Base-by-base conservation (phyloP, 805 yeast species). In the Yamadazyma nakazawae region DNA sequence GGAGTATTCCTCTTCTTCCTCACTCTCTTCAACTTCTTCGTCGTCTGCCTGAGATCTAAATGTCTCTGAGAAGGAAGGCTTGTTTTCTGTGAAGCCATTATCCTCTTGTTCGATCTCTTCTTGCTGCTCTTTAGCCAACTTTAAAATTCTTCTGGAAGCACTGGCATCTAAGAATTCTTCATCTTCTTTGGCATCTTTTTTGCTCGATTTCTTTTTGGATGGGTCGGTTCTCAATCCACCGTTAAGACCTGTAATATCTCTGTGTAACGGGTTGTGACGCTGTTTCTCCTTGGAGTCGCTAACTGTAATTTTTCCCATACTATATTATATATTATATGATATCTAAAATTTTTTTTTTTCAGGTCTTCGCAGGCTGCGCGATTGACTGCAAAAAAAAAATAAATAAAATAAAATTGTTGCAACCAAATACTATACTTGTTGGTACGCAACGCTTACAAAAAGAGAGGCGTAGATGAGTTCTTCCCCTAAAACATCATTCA, bases 81-180 rank as follows among this genome's bases (percentile, higher is more conserved):
- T 37, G 11, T 26, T 16, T n/a, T 52, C 43, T 48, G 54, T 40
- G 51, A 43, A 32, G 10, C 18, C 48, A 34, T 69, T 70, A 51
- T 81, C 85, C 40, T 74, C 82, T 5, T 57, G 61, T 45, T 81
- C 91, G 17, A 91, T 63, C 61, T 94, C 99, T 38, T 87, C 90
- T 66, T 90, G 97, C 70, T 94, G 99, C 58, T 86, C 92, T 56
- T 79, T 83, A 16, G 99, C 99, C 51, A 94, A 74, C 62, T 86
- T 88, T 54, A 94, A 73, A 64, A 94, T 91, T 67, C 81, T 88
- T 65, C 95, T 76, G 1, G 97, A 88, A 26, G 88, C 71, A 16
- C 81, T 74, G 16, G 97, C 86, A 69, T 92, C 97, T 34, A 94
- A 75, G 55, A 70, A 84, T 37, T 76, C 82, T 40, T 83, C 90